Conservation (phyloP, 352 stramenopile species). For the Thalassiosira allenii region DNA sequence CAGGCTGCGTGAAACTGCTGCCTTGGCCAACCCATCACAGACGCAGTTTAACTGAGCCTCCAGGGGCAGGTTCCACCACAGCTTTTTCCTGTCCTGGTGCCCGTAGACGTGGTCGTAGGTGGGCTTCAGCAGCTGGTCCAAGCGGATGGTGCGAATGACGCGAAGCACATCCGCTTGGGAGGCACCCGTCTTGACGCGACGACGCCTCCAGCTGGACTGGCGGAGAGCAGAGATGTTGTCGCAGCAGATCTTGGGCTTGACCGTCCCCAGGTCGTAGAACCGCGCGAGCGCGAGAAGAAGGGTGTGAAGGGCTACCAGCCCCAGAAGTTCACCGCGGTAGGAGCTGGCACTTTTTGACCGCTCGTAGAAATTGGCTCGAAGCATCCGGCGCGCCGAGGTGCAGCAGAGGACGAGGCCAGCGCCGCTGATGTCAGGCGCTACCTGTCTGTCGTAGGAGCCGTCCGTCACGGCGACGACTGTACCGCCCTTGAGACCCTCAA, state of each 20-base stretch:
- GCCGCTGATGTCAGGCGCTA: constrained; percentile 13
- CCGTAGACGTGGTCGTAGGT: constrained; percentile 23
- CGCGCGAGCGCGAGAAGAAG: background rate
- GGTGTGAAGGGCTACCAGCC: constrained; percentile 5
- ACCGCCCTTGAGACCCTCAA: background rate
- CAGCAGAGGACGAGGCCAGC: constrained; percentile 9
- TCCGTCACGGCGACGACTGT: constrained; percentile 20
- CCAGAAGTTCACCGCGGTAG: constrained; percentile 22
- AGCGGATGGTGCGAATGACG: background rate
- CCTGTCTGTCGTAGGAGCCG: constrained; percentile 23
- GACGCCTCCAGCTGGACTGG: background rate
- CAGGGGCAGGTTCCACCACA: constrained; percentile 11
- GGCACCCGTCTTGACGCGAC: background rate
- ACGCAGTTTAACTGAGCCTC: constrained; percentile 24
- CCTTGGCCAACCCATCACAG: constrained; percentile 30
- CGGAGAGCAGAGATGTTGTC: constrained; percentile 25
- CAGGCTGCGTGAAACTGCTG: constrained; percentile 8
- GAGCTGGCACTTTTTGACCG: background rate
- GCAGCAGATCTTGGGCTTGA: constrained; percentile 10
- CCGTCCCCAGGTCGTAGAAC: background rate
- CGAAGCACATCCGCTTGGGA: constrained; percentile 16
- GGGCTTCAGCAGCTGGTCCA: background rate
- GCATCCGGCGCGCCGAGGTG: background rate
- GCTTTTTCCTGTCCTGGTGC: constrained; percentile 19
- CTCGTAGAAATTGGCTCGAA: constrained; percentile 18